Evolutionary conservation across 2,329 filamentous ascomycete genomes (phyloP), one percentile per base, ranked within the genome.

Genomic region (Exophiala sp.): DNA sequence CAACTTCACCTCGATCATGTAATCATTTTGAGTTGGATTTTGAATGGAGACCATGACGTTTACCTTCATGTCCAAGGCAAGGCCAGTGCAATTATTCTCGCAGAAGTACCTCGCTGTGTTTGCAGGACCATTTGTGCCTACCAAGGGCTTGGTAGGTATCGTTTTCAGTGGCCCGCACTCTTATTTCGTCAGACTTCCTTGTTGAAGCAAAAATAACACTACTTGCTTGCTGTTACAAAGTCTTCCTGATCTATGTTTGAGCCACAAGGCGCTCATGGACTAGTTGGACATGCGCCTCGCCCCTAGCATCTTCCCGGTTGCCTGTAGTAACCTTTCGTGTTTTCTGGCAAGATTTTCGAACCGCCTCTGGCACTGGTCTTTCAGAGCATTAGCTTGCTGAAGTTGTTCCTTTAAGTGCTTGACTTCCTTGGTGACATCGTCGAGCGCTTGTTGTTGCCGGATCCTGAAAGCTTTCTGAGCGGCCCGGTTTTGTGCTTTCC

Each of bases 391-490:
- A 4, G 40, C 54, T 18, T 49, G 45, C n/a, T 53, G 39, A 29
- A 53, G 16, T 32, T 57, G 50, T 24, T 45, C 50, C 29, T 57
- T 21, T 16, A 57, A 21, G 18, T 32, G 14, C 7, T 45, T 45
- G 50, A 53, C 16, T 29, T 42, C 53, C 2, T 36, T 32, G 4
- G 32, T 47, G 8, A 50, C 54, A 14, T 53, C 46, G n/a, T n/a
- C n/a, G 36, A 57, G 47, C 4, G 54, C 54, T 74, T 88, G 92
- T 71, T 96, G 91, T 73, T 96, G 96, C 58, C 91, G 87, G 71
- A 96, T 91, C 50, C 91, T 85, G 79, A 96, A 96, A 3, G 91
- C 91, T 54, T 91, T 84, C 72, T 96, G 91, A 6, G 91, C 91
- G 6, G 91, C 91, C 62, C 91, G 83, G 64, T 96, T 96, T 68